Conservation (phyloP, 495 filamentous ascomycete genomes). For the Hypomontagnella submonticulosa region DNA sequence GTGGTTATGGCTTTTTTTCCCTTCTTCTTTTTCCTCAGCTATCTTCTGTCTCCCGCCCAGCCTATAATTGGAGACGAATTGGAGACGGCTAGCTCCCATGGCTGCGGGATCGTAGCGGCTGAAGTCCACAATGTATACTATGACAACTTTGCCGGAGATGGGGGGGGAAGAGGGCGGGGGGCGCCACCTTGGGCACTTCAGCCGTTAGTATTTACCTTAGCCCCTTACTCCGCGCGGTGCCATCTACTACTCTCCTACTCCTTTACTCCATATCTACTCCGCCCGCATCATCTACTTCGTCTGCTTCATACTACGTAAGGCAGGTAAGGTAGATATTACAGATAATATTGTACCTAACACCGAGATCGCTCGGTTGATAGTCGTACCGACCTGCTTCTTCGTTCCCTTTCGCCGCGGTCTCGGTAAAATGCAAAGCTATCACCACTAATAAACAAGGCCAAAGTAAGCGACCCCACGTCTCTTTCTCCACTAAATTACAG, state of each 20-base stretch:
- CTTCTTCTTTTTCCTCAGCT: neutral
- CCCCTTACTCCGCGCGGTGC: conserved; percentile 1
- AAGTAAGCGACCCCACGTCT: conserved; percentile 33
- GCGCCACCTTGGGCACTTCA: conserved; percentile 26
- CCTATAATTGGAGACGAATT: conserved; percentile 9
- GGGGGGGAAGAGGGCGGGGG: conserved; percentile 21
- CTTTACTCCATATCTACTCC: neutral
- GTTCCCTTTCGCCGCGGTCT: conserved; percentile 4
- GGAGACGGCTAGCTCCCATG: neutral
- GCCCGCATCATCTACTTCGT: too few species aligned
- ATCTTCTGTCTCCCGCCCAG: conserved; percentile 9
- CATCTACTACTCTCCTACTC: neutral
- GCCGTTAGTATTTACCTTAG: conserved; percentile 12
- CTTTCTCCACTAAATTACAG: conserved; percentile 29
- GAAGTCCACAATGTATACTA: conserved; percentile 22
- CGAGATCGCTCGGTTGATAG: conserved; percentile 35
- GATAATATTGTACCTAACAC: conserved; percentile 5
- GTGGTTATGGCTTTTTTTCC: neutral
- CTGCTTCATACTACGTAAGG: neutral
- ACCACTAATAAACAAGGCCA: conserved; percentile 11
- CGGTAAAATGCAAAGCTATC: conserved; percentile 33
- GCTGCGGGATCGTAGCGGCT: conserved; percentile 19
- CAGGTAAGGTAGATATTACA: neutral
- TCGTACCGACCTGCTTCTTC: conserved; percentile 14
- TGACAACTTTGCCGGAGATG: conserved; percentile 24